Evolutionary conservation across 2,329 filamentous ascomycete genomes (phyloP).

Genomic region (Xylaria sp.): DNA sequence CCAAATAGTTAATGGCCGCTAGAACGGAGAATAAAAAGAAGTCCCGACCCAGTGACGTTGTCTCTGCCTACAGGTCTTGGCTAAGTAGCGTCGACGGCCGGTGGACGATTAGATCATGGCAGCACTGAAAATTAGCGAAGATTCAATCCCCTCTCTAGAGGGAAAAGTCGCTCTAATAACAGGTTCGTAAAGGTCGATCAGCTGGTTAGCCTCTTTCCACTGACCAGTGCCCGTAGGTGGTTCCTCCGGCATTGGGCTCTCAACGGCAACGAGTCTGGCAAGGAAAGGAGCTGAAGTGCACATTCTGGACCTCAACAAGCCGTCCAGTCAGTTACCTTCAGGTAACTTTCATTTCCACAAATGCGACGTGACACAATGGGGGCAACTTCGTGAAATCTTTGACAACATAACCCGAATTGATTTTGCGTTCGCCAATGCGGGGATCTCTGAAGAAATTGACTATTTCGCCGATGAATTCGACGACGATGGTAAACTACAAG

Average conservation of each 20-base stretch:
- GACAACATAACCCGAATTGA: conserved; percentile 42
- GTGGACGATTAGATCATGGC: conserved; percentile 31
- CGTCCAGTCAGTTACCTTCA: neutral
- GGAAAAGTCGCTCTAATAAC: conserved; percentile 29
- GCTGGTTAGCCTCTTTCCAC: neutral
- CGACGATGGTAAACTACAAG: conserved; percentile 43
- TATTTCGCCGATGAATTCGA: conserved; percentile 51
- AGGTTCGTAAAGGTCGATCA: conserved; percentile 15
- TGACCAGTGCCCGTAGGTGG: conserved; percentile 17
- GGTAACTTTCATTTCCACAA: conserved; percentile 26
- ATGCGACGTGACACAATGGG: conserved; percentile 48
- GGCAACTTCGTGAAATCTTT: conserved; percentile 42
- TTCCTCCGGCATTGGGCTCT: conserved; percentile 30
- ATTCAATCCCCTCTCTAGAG: conserved; percentile 38
- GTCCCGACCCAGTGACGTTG: neutral
- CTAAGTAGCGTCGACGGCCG: neutral
- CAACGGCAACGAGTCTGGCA: conserved; percentile 15
- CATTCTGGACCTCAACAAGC: conserved; percentile 20
- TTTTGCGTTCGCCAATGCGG: conserved; percentile 52
- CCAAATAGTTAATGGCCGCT: conserved; percentile 7
- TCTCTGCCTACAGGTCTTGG: neutral
- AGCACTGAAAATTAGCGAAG: conserved; percentile 39
- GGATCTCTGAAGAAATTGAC: conserved; percentile 46
- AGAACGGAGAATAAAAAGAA: neutral
- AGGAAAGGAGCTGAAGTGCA: conserved; percentile 30